These are phyloP conservation scores for Symbiotaphrina buchneri DNA, from an alignment of 495 filamentous ascomycete genomes.

Conservation along the genomic window DNA sequence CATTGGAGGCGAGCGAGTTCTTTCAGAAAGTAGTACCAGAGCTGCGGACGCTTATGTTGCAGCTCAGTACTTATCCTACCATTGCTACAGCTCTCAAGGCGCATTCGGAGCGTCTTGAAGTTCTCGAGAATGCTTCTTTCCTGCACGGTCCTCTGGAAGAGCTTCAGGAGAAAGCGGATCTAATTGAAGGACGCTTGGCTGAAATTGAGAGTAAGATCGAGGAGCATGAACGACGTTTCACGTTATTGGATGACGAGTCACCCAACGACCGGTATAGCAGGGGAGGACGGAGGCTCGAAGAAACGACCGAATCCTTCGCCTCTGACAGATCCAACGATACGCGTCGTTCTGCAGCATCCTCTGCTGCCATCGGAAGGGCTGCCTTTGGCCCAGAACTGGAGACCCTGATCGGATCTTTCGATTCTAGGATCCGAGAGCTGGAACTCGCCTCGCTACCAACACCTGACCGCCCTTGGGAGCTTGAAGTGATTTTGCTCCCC, in stretches of 20 bases:
- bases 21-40: neutral
- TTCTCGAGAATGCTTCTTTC: constrained; percentile 36
- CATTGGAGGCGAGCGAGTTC: no score
- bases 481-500: constrained; percentile 47
- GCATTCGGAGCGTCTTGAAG: constrained; percentile 31
- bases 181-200: constrained; percentile 29
- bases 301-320: constrained; percentile 1
- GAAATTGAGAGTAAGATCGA: constrained; percentile 38
- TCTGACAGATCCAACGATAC: constrained; percentile 2
- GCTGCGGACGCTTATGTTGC: constrained; percentile 1
- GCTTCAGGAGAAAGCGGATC: constrained; percentile 31
- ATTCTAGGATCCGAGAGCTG: constrained; percentile 29
- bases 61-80: constrained; percentile 9
- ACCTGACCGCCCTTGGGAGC: constrained; percentile 32
- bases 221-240: constrained; percentile 24
- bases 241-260: constrained; percentile 16
- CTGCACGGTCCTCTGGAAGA: constrained; percentile 30
- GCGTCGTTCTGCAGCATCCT: constrained; percentile 2
- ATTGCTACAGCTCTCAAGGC: constrained; percentile 18
- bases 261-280: constrained; percentile 1
- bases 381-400: constrained; percentile 16
- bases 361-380: constrained; percentile 3
- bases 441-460: constrained; percentile 30
- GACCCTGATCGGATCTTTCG: constrained; percentile 27
- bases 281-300: neutral